Percentiles rank a stretch among this genome's conserved stretches.
phyloP scores from a whole-genome alignment of 345 rosid genomes.

The Hypericum androsaemum region DNA sequence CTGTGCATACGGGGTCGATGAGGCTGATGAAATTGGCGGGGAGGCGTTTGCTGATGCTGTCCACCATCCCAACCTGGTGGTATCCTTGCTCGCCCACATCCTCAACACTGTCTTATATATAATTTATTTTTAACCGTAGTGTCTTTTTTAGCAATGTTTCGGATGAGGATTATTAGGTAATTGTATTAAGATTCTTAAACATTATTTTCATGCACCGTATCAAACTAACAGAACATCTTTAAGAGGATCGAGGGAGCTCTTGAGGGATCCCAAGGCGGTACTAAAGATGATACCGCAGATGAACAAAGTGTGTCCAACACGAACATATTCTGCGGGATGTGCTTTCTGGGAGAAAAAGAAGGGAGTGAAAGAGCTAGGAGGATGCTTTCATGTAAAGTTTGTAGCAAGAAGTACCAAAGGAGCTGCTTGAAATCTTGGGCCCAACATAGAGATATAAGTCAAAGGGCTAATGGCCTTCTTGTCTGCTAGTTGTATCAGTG shows the following conservation, averaged over 20 bases:
- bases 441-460: conserved; percentile 65
- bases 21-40: conserved; percentile 35
- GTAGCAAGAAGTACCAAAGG: conserved; percentile 95
- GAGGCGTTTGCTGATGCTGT: conserved; percentile 30
- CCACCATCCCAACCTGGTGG: conserved; percentile 26
- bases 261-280: too few relatives aligned
- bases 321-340: conserved; percentile 71
- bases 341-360: conserved; percentile 73
- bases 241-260: too few relatives aligned
- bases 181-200: too few relatives aligned
- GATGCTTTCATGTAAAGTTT: conserved; percentile 81
- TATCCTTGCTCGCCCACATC: conserved; percentile 18
- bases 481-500: conserved; percentile 12
- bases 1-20: conserved; percentile 33
- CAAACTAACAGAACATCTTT: too few relatives aligned
- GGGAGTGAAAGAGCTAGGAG: conserved; percentile 76
- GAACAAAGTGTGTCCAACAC: conserved; percentile 39
- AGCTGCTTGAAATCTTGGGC: conserved; percentile 90
- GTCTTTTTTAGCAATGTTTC: too few relatives aligned
- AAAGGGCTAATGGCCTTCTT: conserved; percentile 1
- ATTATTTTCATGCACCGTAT: too few relatives aligned
- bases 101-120: conserved; percentile 17
- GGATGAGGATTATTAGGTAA: too few relatives aligned
- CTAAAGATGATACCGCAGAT: conserved; percentile 40
- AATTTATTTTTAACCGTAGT: too few relatives aligned